Evolutionary conservation across 306 rosid genomes (phyloP), one percentile per base, ranked within the genome.

Genomic region (Lablab purpureus): DNA sequence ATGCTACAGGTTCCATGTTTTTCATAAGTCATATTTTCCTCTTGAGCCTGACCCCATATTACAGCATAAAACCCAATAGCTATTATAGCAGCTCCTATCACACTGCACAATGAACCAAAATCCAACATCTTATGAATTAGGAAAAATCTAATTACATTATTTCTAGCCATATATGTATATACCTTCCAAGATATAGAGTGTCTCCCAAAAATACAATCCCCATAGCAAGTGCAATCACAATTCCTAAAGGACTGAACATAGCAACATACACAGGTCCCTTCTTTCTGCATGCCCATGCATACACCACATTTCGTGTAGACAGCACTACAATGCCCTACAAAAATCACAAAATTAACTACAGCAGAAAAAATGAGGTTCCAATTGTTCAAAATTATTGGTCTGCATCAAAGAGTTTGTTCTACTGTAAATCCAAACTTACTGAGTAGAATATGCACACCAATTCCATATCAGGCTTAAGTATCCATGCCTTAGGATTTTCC

Each of bases 41-140:
- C 87, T 70, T 84, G 80, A 9, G 82, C 66, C 59, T 81, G 68
- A 7, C 90, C 90, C 90, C 90, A 87, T 54, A 84, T 56, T 60
- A 84, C 88, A 23, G 62, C 85, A 67, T 84, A 87, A 74, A 87
- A 87, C 25, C 87, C 89, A 11, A 78, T 6, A 4, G 81, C 85
- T 25, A 83, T 77, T 68, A 77, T 43, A 6, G n/a, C 73, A 11
- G 58, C 79, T 62, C 90, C 90, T 15, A 81, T 62, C 41, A 84
- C 2, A 52, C 85, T 85, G 79, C 84, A 63, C 18, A 19, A 10
- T 14, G 17, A 67, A 28, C 21, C n/a, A 68, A 49, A 58, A 49
- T 32, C 43, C n/a, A 34, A 14, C 52, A 32, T 11, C 8, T 52
- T 51, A 32, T 30, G 34, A 11, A 7, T 15, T 62, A 17, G 14